Percentiles rank a stretch among this genome's conserved stretches.
Conservation (phyloP, 2,329 filamentous ascomycete genomes). For the Fusarium multiceps region DNA sequence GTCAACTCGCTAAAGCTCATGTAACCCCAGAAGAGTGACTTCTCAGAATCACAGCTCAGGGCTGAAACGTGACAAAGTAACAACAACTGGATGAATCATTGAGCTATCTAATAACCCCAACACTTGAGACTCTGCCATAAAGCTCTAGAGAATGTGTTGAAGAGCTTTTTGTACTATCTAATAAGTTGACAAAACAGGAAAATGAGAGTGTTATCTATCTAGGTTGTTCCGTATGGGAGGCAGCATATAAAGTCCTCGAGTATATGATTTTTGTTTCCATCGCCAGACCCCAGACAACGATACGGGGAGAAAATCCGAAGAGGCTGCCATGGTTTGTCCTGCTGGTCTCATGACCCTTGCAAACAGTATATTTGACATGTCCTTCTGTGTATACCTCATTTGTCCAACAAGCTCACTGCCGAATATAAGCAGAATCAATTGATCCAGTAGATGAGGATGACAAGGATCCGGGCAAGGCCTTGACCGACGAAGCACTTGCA, state of each 20-base stretch:
- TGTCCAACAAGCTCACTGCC: not conserved
- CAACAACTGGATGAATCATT: slow-evolving; percentile 3
- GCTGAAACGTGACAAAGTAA: slow-evolving; percentile 4
- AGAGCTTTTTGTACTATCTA: slow-evolving; percentile 21
- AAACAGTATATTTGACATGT: not conserved
- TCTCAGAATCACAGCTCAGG: not conserved
- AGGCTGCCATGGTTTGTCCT: not conserved
- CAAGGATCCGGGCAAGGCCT: slow-evolving; percentile 29
- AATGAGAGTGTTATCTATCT: slow-evolving; percentile 39
- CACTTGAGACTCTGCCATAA: not conserved
- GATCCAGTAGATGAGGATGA: slow-evolving; percentile 23
- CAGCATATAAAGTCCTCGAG: not conserved
- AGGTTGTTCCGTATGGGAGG: slow-evolving; percentile 4
- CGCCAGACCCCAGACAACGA: not conserved
- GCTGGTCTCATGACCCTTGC: not conserved
- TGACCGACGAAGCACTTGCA: slow-evolving; percentile 12
- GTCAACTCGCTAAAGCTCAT: slow-evolving; percentile 12
- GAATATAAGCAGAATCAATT: slow-evolving; percentile 14
- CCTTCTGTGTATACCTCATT: slow-evolving; percentile 8
- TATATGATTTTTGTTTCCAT: not conserved
- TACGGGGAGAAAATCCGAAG: not conserved
- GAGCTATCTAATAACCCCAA: slow-evolving; percentile 12
- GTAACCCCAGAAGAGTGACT: slow-evolving; percentile 11
- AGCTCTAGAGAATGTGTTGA: not conserved
- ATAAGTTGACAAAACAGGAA: slow-evolving; percentile 7